Conservation (phyloP, 2,329 filamentous ascomycete species). For the Fonsecaea pedrosoi region DNA sequence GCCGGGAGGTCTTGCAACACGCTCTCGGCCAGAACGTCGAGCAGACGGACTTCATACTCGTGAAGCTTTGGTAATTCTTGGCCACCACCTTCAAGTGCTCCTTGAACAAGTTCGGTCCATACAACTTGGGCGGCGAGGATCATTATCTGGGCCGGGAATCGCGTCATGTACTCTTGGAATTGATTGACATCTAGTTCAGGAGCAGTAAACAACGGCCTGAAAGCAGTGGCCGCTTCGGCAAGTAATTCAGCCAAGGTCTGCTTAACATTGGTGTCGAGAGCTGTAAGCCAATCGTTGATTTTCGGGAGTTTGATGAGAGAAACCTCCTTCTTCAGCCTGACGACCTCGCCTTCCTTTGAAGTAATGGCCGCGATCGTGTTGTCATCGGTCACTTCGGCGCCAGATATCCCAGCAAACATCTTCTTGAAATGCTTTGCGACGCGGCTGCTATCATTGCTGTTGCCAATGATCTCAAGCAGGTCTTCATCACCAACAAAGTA, state of each 20-base stretch:
- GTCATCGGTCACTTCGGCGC: conserved; percentile 89
- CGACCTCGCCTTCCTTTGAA: conserved; percentile 92
- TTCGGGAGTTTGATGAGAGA: conserved; percentile 91
- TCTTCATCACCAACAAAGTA: conserved; percentile 99
- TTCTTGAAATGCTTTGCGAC: conserved; percentile 99
- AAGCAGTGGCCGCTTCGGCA: conserved; percentile 82
- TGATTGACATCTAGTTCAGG: conserved; percentile 71
- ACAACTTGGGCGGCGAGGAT: conserved; percentile 92
- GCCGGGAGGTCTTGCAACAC: conserved; percentile 88
- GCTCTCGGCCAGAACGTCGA: conserved; percentile 83
- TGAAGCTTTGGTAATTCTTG: conserved; percentile 72
- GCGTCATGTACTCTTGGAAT: conserved; percentile 79
- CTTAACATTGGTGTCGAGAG: conserved; percentile 93
- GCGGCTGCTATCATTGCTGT: conserved; percentile 94
- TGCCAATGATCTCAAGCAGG: conserved; percentile 97
- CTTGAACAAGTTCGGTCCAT: conserved; percentile 89
- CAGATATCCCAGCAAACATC: conserved; percentile 97
- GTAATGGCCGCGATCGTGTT: conserved; percentile 88
- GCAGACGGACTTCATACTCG: conserved; percentile 81
- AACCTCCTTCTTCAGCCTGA: conserved; percentile 86
- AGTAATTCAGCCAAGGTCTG: conserved; percentile 88
- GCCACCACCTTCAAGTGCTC: conserved; percentile 75
- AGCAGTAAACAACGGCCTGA: conserved; percentile 76
- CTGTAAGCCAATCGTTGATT: conserved; percentile 98
- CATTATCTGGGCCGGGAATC: conserved; percentile 91